Conservation (phyloP, 2,329 filamentous ascomycete species). For the Myriangium duriaei region DNA sequence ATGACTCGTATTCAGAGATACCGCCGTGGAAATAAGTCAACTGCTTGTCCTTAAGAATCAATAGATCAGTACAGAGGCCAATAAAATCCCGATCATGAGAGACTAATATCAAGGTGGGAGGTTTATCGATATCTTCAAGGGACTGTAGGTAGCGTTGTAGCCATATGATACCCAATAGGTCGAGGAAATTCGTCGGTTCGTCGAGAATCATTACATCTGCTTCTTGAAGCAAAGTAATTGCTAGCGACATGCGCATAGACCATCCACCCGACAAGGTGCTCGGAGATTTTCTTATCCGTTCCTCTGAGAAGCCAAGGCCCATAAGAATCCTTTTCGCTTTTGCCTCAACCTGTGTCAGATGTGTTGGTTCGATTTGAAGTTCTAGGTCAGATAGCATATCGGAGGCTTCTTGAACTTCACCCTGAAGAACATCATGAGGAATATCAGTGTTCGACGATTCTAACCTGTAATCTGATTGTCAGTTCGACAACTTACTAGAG, state of each 20-base stretch:
- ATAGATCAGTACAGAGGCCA: slow-evolving; percentile 59
- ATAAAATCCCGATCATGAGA: slow-evolving; percentile 78
- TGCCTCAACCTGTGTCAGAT: slow-evolving; percentile 33
- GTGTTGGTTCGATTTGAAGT: slow-evolving; percentile 51
- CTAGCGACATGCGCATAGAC: slow-evolving; percentile 32
- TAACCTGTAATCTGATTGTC: neutral
- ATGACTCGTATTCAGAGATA: slow-evolving; percentile 56
- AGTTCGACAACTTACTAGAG: neutral
- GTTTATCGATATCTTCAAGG: slow-evolving; percentile 37
- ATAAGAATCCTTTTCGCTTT: slow-evolving; percentile 53
- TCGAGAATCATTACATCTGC: slow-evolving; percentile 71
- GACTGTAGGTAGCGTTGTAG: slow-evolving; percentile 58
- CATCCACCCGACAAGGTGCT: slow-evolving; percentile 57
- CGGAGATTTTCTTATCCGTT: slow-evolving; percentile 46
- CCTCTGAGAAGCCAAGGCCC: slow-evolving; percentile 59
- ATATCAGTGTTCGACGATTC: neutral
- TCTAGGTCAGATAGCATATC: slow-evolving; percentile 60
- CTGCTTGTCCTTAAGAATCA: slow-evolving; percentile 60
- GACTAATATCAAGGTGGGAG: slow-evolving; percentile 56
- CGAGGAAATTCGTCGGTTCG: slow-evolving; percentile 79
- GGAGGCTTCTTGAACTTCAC: slow-evolving; percentile 55
- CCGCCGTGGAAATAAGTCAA: slow-evolving; percentile 66
- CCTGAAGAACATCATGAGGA: slow-evolving; percentile 32
- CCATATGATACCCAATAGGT: slow-evolving; percentile 75
- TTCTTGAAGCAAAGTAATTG: slow-evolving; percentile 52